Evolutionary conservation across 257 asterid genomes (phyloP).

Genomic region (Ilex aquifolium): DNA sequence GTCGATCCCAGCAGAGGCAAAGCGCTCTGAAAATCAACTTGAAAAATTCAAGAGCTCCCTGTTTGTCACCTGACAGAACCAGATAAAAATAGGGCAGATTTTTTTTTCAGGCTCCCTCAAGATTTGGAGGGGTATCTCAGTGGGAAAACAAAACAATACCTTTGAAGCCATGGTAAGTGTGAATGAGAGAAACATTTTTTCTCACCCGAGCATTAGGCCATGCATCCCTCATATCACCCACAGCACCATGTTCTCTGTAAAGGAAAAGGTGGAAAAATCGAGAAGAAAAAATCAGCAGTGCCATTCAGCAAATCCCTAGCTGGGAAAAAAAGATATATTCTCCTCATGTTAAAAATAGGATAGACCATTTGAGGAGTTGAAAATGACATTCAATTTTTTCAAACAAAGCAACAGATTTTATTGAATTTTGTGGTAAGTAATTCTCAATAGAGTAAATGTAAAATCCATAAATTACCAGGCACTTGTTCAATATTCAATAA

Average conservation of each 20-base stretch:
- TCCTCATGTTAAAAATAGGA: not conserved
- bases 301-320: not conserved
- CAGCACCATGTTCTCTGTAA: slow-evolving; percentile 90
- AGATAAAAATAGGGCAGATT: not conserved
- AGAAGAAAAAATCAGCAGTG: slow-evolving; percentile 3
- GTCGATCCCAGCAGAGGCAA: slow-evolving; percentile 99
- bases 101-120: not conserved
- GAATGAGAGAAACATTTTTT: slow-evolving; percentile 74
- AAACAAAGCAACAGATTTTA: too few relatives aligned
- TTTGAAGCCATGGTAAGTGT: slow-evolving; percentile 93
- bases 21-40: slow-evolving; percentile 85
- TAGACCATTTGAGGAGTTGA: not conserved
- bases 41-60: slow-evolving; percentile 77
- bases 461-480: too few relatives aligned
- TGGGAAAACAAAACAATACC: slow-evolving; percentile 30
- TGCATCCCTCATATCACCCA: slow-evolving; percentile 96
- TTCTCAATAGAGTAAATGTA: too few relatives aligned
- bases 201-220: slow-evolving; percentile 98
- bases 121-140: not conserved
- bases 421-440: too few relatives aligned
- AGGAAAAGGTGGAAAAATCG: slow-evolving; percentile 8
- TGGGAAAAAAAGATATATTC: not conserved
- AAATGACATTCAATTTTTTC: not conserved
- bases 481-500: too few relatives aligned
- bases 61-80: slow-evolving; percentile 62